phyloP scores from a whole-genome alignment of 78 protist genomes.

The Guillardia theta region DNA sequence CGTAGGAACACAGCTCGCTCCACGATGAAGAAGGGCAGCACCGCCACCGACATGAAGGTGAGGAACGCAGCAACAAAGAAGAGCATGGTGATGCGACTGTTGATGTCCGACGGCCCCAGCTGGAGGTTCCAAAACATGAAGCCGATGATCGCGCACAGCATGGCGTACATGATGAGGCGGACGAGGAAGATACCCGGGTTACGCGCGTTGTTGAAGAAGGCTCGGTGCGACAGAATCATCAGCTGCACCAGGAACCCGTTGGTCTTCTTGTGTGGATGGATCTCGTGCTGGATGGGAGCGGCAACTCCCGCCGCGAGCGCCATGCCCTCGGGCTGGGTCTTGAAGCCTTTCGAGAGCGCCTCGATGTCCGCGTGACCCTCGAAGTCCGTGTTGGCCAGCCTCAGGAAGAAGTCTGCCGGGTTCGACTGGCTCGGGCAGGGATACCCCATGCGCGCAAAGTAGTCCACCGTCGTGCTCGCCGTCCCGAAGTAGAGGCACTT shows the following conservation, averaged over 20 bases:
- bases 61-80: neutral
- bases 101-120: neutral
- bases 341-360: no score
- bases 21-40: constrained; percentile 34
- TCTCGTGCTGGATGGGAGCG: no score
- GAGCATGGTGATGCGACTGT: neutral
- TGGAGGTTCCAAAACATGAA: neutral
- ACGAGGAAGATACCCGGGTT: neutral
- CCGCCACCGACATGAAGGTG: constrained; percentile 25
- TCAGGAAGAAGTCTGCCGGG: neutral
- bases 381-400: neutral
- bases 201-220: neutral
- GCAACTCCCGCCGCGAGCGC: no score
- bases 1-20: neutral
- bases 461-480: neutral
- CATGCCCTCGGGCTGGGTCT: no score
- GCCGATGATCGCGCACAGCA: neutral
- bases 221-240: neutral
- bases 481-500: neutral
- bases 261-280: no score
- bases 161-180: neutral
- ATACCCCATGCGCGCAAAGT: neutral
- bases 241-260: neutral
- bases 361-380: no score
- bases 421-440: neutral